Base-by-base conservation (phyloP, 495 filamentous ascomycete species). In the Aspergillus nanangensis region DNA sequence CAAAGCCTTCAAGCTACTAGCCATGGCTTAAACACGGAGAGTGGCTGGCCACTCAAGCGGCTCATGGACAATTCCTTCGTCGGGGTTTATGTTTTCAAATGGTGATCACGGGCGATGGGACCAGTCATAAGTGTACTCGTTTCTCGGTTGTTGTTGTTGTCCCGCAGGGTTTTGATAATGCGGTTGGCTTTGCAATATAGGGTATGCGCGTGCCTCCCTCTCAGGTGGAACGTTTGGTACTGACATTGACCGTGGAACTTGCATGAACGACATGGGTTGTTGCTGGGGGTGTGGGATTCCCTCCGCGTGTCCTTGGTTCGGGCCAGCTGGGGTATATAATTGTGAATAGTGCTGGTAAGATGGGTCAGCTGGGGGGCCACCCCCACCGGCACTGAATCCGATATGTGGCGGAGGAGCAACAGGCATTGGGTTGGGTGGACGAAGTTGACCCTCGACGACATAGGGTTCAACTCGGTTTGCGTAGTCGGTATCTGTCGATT, bases 101-200 rank as follows among this genome's bases (percentile, higher is more conserved):
- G 8, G 20, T 14, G 14, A 21, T 11, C 43, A 58, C 3, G 47
- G 38, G 24, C 49, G 48, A 31, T 36, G 48, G 15, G 24, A 11
- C 55, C 55, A 58, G 41, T 53, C 51, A 35, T 58, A 58, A n/a
- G 23, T 44, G 39, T 47, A 58, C 3, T 49, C 45, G 9, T 44
- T 31, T 27, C 44, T 53, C 5, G 41, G 31, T 2, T 24, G 37
- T 19, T 51, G 45, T 3, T 39, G n/a, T n/a, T n/a, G n/a, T 25
- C 21, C 22, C 24, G 33, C 3, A 39, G 18, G 33, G 33, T 9
- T 53, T 10, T 45, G 51, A 27, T 58, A 53, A 23, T 52, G 49
- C 22, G 41, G 49, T 34, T 45, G 19, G 2, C 38, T 33, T 1
- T 48, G 56, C 0, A 47, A 10, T 11, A 52, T 33, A 38, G 57